Evolutionary conservation across 306 rosid species (phyloP), one percentile per base, ranked within the genome.

Genomic region (Malus sieversii): DNA sequence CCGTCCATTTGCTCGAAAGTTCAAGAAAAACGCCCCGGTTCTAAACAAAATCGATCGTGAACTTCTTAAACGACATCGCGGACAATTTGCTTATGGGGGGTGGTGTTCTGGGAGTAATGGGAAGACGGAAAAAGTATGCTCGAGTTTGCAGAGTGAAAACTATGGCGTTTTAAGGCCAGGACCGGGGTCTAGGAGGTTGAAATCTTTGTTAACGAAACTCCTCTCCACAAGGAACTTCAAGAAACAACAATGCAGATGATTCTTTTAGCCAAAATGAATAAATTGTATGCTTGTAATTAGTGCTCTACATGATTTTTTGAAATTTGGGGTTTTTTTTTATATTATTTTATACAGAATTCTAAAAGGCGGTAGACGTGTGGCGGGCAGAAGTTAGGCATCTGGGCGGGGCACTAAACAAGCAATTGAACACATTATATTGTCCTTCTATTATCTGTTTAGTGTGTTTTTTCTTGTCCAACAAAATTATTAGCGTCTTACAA

Each of bases 1-100:
- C 84, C 96, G 95, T 29, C 97, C 98, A 1, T 91, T 94, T 10
- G 98, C 98, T 10, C 30, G 98, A 64, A 94, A 94, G 58, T 94
- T 94, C 88, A 91, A 90, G 86, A 77, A 85, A 48, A 87, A 87
- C 5, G 89, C 86, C 55, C 80, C 77, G 0, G 90, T 91, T 19
- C 91, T 90, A 19, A 91, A 85, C 74, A 91, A 80, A 38, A 88
- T 94, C 51, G 98, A 94, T 64, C 89, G 87, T 9, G 91, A 90
- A 2, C 82, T 94, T 64, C 85, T 94, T 15, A 87, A 87, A 80
- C 80, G 94, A 71, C 85, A 44, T 20, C 82, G 15, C 0, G 85
- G 87, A 8, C 68, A 82, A 14, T 91, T 87, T 78, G 62, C 91
- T 30, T 83, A 25, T 45, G 96, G 97, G 1, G 97, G 94, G 1